Evolutionary conservation across 306 rosid species (phyloP).

Genomic region (Gynostemma pentaphyllum): DNA sequence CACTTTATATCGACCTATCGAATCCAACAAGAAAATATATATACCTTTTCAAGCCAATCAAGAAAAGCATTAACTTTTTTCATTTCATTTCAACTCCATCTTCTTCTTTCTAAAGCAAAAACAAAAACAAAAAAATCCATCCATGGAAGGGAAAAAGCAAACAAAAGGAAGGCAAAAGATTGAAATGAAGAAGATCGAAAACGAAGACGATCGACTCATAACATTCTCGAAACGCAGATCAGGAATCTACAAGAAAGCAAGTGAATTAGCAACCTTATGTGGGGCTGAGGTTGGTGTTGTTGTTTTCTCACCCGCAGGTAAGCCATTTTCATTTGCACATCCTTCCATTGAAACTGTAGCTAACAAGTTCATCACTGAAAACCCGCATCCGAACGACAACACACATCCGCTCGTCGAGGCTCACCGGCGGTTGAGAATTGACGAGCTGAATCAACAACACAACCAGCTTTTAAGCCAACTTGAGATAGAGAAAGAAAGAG

Average conservation of each 20-base stretch:
- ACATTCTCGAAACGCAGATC: slow-evolving; percentile 23
- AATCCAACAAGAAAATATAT: not conserved
- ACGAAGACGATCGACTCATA: slow-evolving; percentile 19
- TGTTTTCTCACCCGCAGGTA: slow-evolving; percentile 25
- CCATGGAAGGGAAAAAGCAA: slow-evolving; percentile 7
- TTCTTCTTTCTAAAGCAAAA: no score
- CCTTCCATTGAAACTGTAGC: slow-evolving; percentile 18
- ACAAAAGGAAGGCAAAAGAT: slow-evolving; percentile 28
- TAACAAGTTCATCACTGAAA: not conserved
- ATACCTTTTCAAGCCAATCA: no score
- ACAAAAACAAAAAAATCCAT: not conserved
- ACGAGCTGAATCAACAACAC: slow-evolving; percentile 11
- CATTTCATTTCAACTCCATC: not conserved
- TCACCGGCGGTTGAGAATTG: slow-evolving; percentile 9
- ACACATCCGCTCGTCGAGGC: slow-evolving; percentile 15
- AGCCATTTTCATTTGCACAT: slow-evolving; percentile 22
- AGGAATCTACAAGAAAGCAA: slow-evolving; percentile 24
- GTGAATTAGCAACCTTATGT: slow-evolving; percentile 18
- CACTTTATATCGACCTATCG: not conserved
- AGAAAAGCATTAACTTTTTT: not conserved
- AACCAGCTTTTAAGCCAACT: slow-evolving; percentile 9
- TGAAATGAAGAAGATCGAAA: slow-evolving; percentile 26
- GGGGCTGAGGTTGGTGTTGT: slow-evolving; percentile 27
- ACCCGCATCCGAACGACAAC: not conserved
- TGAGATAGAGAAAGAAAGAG: slow-evolving; percentile 7